A percentile compares a stretch with the other conserved stretches of the same genome.
These are phyloP conservation scores for Meyerozyma carpophila DNA, from an alignment of 1,139 yeast genomes.

Conservation along the genomic window DNA sequence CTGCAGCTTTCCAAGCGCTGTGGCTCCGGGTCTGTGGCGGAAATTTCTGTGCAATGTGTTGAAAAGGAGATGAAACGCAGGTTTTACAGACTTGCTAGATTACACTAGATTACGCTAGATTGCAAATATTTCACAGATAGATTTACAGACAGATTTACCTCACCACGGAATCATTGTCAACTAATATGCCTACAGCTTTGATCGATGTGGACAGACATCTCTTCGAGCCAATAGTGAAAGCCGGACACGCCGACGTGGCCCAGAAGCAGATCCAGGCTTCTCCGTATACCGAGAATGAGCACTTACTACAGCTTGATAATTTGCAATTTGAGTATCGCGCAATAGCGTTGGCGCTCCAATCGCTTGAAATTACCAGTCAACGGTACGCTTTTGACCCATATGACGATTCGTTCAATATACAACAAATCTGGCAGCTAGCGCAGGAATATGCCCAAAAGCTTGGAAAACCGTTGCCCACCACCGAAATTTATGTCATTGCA, in stretches of 20 bases:
- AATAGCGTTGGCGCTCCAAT: conserved; percentile 23
- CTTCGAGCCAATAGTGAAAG: not conserved
- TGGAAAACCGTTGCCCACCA: conserved; percentile 10
- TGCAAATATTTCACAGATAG: too few relatives aligned
- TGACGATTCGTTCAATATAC: conserved; percentile 20
- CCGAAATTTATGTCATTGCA: conserved; percentile 22
- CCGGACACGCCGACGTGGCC: not conserved
- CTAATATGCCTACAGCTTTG: not conserved
- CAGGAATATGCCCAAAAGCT: conserved; percentile 11
- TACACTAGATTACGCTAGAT: too few relatives aligned
- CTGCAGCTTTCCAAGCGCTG: too few relatives aligned
- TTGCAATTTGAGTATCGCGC: conserved; percentile 15
- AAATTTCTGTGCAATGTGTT: too few relatives aligned
- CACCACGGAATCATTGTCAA: too few relatives aligned
- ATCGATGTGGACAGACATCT: not conserved
- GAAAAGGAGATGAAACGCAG: too few relatives aligned
- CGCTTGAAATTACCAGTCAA: conserved; percentile 10
- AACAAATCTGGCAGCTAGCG: conserved; percentile 12
- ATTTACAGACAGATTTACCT: too few relatives aligned
- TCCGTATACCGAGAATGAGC: conserved; percentile 22
- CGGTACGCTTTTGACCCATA: conserved; percentile 19
- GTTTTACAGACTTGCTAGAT: too few relatives aligned
- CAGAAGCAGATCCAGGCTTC: conserved; percentile 16
- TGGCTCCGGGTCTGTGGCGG: too few relatives aligned
- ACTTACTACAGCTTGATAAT: conserved; percentile 16